phyloP scores from a whole-genome alignment of 2,329 filamentous ascomycete genomes.

The Fusarium subglutinans region DNA sequence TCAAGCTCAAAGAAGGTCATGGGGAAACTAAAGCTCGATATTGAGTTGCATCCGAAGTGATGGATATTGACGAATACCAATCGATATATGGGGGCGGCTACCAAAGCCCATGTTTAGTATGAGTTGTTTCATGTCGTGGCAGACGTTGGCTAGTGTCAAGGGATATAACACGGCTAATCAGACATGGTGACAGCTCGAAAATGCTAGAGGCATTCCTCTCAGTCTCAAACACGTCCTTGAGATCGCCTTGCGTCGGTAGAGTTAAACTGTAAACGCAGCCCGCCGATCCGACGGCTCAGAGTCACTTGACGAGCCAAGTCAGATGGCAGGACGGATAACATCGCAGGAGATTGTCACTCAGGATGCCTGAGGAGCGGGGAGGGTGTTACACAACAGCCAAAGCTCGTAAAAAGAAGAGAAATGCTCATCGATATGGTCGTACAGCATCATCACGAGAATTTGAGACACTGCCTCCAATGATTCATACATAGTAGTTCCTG shows the following conservation, averaged over 20 bases:
- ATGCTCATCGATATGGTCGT: neutral
- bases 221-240: constrained; percentile 11
- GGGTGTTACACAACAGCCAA: constrained; percentile 11
- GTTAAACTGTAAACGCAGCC: neutral
- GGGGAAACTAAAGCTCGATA: constrained; percentile 19
- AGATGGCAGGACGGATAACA: constrained; percentile 1
- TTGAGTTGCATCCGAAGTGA: constrained; percentile 14
- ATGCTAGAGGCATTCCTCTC: neutral
- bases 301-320: constrained; percentile 6
- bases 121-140: constrained; percentile 28
- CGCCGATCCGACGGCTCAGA: constrained; percentile 18
- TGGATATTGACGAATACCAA: constrained; percentile 8
- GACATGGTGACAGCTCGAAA: neutral
- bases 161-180: neutral
- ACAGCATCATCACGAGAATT: constrained; percentile 24
- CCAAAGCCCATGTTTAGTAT: constrained; percentile 14
- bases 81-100: neutral
- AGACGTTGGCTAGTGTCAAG: constrained; percentile 16
- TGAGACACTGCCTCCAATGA: constrained; percentile 13
- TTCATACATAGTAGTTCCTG: neutral
- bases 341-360: constrained; percentile 8
- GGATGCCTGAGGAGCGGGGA: constrained; percentile 2
- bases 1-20: constrained; percentile 19
- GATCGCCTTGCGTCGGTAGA: neutral
- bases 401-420: constrained; percentile 2